Conservation (phyloP, 371 early-diverging fungal species). For the Mortierella sp. region DNA sequence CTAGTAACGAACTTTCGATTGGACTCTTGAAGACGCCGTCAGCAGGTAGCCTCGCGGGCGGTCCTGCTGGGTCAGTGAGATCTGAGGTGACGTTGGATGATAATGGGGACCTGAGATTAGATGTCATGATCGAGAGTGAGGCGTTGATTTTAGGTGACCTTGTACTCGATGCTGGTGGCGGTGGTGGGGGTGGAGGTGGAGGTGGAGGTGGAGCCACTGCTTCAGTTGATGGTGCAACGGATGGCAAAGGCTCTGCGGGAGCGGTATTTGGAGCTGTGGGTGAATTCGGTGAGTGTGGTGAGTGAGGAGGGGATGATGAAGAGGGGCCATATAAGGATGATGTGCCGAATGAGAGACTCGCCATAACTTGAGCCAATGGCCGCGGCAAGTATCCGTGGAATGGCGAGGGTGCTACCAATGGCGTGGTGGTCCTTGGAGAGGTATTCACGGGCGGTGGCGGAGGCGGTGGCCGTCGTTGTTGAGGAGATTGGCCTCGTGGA, state of each 20-base stretch:
- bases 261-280: conserved; percentile 2
- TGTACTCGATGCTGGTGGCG: conserved; percentile 14
- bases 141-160: conserved; percentile 3
- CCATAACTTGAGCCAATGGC: conserved; percentile 50
- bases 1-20: conserved; percentile 29
- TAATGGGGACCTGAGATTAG: background rate
- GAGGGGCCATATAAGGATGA: conserved; percentile 33
- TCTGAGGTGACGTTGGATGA: too few species aligned
- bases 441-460: conserved; percentile 34
- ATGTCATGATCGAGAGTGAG: conserved; percentile 20
- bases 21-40: conserved; percentile 11
- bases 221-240: background rate
- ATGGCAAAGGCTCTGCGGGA: background rate
- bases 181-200: conserved; percentile 41
- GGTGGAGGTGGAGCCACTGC: conserved; percentile 10
- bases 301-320: conserved; percentile 25
- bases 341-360: conserved; percentile 48
- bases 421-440: conserved; percentile 28
- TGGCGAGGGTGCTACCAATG: conserved; percentile 32
- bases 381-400: conserved; percentile 48
- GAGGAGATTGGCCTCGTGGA: conserved; percentile 25
- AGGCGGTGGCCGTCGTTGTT: conserved; percentile 41
- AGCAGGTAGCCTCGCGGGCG: background rate
- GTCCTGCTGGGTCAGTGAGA: background rate
- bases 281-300: conserved; percentile 20